A percentile compares a stretch with the other conserved stretches of the same genome.
Conservation (phyloP, 805 yeast species). For the Yamadazyma sp. region DNA sequence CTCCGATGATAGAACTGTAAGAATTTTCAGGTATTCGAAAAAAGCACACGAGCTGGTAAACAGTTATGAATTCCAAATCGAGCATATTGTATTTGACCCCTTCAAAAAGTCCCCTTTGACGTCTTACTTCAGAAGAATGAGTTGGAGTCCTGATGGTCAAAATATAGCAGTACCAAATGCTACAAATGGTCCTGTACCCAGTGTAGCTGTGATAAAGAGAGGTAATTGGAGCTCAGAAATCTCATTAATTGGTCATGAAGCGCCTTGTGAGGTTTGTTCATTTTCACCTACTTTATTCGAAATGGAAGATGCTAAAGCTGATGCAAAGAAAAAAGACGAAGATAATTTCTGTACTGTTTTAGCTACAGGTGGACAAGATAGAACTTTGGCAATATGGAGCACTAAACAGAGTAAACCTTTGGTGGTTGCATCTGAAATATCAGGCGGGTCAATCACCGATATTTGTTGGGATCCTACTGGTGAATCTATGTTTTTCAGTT, state of each 20-base stretch:
- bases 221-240: slow-evolving; percentile 79
- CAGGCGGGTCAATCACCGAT: slow-evolving; percentile 79
- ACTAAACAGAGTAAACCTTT: slow-evolving; percentile 75
- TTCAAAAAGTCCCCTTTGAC: slow-evolving; percentile 87
- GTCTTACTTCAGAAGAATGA: slow-evolving; percentile 78
- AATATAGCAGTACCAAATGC: slow-evolving; percentile 85
- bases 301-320: slow-evolving; percentile 8
- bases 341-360: slow-evolving; percentile 59
- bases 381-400: slow-evolving; percentile 84
- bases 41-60: slow-evolving; percentile 43
- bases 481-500: slow-evolving; percentile 63
- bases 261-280: slow-evolving; percentile 78
- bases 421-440: slow-evolving; percentile 73
- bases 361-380: slow-evolving; percentile 97
- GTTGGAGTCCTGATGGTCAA: slow-evolving; percentile 93
- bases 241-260: slow-evolving; percentile 76
- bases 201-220: slow-evolving; percentile 69
- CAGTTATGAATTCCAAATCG: slow-evolving; percentile 82
- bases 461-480: slow-evolving; percentile 89
- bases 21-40: slow-evolving; percentile 82
- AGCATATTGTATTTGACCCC: slow-evolving; percentile 78
- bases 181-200: slow-evolving; percentile 75
- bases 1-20: slow-evolving; percentile 89
- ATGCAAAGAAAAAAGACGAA: slow-evolving; percentile 11
- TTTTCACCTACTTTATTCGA: slow-evolving; percentile 71